Evolutionary conservation across 2,329 filamentous ascomycete genomes (phyloP).

Genomic region (Colletotrichum truncatum): DNA sequence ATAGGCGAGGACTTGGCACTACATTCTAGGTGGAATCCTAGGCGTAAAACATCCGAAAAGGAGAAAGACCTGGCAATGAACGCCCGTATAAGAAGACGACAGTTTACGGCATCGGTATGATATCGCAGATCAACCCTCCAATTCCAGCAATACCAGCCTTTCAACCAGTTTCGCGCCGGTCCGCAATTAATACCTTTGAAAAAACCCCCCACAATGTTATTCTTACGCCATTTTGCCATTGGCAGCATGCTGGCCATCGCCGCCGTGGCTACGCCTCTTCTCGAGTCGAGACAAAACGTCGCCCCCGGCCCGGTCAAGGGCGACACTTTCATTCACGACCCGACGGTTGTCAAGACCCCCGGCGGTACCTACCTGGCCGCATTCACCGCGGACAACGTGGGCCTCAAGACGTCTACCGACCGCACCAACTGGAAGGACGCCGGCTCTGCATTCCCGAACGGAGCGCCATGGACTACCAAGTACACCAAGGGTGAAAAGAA

Average conservation of each 20-base stretch:
- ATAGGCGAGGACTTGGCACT: too few relatives aligned
- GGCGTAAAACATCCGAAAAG: too few relatives aligned
- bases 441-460: constrained; percentile 40
- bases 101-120: too few relatives aligned
- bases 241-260: neutral
- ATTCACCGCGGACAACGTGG: constrained; percentile 37
- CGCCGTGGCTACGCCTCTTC: neutral
- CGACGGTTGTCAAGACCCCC: constrained; percentile 39
- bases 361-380: constrained; percentile 39
- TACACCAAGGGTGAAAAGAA: constrained; percentile 41
- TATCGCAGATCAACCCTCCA: too few relatives aligned
- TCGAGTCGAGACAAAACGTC: neutral
- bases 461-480: constrained; percentile 41
- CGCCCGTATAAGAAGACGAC: too few relatives aligned
- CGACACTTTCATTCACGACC: constrained; percentile 39
- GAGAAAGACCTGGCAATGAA: too few relatives aligned
- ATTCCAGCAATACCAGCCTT: too few relatives aligned
- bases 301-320: constrained; percentile 37
- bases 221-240: neutral
- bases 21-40: too few relatives aligned
- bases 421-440: constrained; percentile 41
- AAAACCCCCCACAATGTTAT: neutral
- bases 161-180: too few relatives aligned
- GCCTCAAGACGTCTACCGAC: constrained; percentile 43
- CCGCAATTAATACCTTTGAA: too few relatives aligned